These are phyloP conservation scores for Aspergillus quadricinctus DNA, from an alignment of 2,329 filamentous ascomycete species.

Conservation along the genomic window DNA sequence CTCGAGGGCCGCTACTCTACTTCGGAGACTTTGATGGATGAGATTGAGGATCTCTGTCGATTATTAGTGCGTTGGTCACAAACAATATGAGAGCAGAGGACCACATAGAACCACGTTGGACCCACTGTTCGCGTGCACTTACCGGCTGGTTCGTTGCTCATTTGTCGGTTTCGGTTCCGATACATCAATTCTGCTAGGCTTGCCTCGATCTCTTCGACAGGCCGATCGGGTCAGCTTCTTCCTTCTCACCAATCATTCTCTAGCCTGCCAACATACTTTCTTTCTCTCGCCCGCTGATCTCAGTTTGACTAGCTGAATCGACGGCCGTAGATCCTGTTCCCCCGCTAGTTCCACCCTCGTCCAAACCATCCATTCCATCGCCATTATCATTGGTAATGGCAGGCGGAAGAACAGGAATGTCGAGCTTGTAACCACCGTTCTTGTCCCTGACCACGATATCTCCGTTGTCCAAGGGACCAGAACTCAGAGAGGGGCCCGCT, in stretches of 20 bases:
- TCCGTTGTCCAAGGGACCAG: conserved; percentile 29
- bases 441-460: conserved; percentile 50
- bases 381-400: conserved; percentile 34
- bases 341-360: conserved; percentile 51
- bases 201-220: conserved; percentile 41
- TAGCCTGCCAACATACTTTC: conserved; percentile 31
- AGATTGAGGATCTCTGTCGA: conserved; percentile 62
- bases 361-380: conserved; percentile 40
- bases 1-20: conserved; percentile 67
- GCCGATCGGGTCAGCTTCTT: background rate
- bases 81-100: background rate
- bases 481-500: conserved; percentile 13
- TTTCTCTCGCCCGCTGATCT: conserved; percentile 32
- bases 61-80: background rate
- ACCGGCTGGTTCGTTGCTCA: conserved; percentile 63
- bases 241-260: background rate
- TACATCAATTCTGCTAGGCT: conserved; percentile 43
- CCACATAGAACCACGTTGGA: background rate
- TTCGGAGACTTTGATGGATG: conserved; percentile 64
- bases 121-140: conserved; percentile 18
- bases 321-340: conserved; percentile 54
- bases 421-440: conserved; percentile 46
- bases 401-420: conserved; percentile 41
- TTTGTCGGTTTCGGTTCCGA: conserved; percentile 44
- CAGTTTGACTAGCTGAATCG: conserved; percentile 44